phyloP scores from a whole-genome alignment of 2,329 filamentous ascomycete species.

The Exophiala dermatitidis region DNA sequence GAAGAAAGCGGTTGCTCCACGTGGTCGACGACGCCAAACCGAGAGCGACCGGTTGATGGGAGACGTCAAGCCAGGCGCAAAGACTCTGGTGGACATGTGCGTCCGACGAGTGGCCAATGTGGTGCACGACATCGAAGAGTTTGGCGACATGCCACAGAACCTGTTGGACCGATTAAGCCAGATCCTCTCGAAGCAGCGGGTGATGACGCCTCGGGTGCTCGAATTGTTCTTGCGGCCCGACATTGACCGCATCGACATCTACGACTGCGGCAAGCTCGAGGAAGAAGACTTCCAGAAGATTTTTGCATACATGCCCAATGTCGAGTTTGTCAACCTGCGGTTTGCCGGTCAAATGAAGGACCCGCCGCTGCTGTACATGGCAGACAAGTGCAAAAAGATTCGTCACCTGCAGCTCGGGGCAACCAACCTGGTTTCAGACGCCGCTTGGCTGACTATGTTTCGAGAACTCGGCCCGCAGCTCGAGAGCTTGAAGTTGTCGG shows the following conservation, averaged over 20 bases:
- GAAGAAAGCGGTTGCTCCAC: constrained; percentile 49
- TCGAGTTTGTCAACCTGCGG: constrained; percentile 66
- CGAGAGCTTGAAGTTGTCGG: constrained; percentile 67
- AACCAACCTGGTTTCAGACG: constrained; percentile 72
- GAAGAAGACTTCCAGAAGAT: constrained; percentile 72
- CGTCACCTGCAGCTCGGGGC: constrained; percentile 71
- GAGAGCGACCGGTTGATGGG: constrained; percentile 84
- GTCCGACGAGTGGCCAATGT: constrained; percentile 56
- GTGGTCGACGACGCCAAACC: constrained; percentile 62
- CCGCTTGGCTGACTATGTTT: constrained; percentile 67
- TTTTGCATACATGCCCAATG: constrained; percentile 63
- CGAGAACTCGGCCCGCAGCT: constrained; percentile 57
- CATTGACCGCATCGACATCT: constrained; percentile 50
- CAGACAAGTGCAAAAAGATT: constrained; percentile 62
- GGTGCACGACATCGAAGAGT: constrained; percentile 57
- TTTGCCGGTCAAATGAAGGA: constrained; percentile 93
- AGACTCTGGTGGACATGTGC: constrained; percentile 48
- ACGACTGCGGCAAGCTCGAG: constrained; percentile 60
- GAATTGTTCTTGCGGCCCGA: constrained; percentile 47
- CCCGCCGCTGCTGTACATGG: constrained; percentile 69
- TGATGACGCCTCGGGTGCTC: constrained; percentile 44
- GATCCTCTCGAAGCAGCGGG: constrained; percentile 57
- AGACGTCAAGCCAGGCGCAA: constrained; percentile 38
- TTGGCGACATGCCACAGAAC: constrained; percentile 54
- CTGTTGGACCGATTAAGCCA: constrained; percentile 54